Percentiles rank a stretch among this genome's conserved stretches.
phyloP scores from a whole-genome alignment of 208 protist genomes.

The Leishmania braziliensis region DNA sequence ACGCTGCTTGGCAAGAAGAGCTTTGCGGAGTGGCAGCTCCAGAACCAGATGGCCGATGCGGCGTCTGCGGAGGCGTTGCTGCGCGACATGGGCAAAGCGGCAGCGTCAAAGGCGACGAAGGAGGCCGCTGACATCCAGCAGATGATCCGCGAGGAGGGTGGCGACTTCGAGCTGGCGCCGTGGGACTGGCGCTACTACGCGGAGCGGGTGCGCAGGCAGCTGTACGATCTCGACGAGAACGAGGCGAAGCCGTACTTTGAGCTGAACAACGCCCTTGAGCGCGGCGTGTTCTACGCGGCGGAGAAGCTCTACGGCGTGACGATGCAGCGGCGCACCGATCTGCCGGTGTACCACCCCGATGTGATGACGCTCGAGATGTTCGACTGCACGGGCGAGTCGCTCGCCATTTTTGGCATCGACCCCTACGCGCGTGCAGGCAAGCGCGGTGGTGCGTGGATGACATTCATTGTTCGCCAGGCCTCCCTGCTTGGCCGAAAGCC shows the following conservation, averaged over 20 bases:
- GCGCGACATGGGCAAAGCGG: conserved; percentile 16
- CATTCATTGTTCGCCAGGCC: conserved; percentile 44
- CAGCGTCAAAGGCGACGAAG: conserved; percentile 10
- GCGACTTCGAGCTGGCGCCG: conserved; percentile 39
- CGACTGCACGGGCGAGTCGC: conserved; percentile 26
- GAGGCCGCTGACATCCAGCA: conserved; percentile 40
- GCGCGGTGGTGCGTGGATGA: conserved; percentile 62
- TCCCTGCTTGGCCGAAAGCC: conserved; percentile 38
- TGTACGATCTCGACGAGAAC: conserved; percentile 50
- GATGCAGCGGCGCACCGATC: conserved; percentile 43
- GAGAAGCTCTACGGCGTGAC: conserved; percentile 59
- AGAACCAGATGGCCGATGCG: conserved; percentile 50
- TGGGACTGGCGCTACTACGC: conserved; percentile 64
- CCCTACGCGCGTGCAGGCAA: conserved; percentile 53
- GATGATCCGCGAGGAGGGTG: conserved; percentile 29
- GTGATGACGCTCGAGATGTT: conserved; percentile 44
- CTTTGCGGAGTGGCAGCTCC: conserved; percentile 54
- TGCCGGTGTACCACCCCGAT: conserved; percentile 55
- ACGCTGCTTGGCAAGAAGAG: conserved; percentile 46
- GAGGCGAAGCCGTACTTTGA: conserved; percentile 62
- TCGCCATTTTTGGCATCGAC: conserved; percentile 55
- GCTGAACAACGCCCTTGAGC: conserved; percentile 52
- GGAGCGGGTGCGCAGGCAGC: conserved; percentile 48
- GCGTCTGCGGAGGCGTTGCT: conserved; percentile 36
- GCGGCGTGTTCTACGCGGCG: conserved; percentile 56